These are phyloP conservation scores for Lodderomyces parapsilosis DNA, from an alignment of 1,139 yeast genomes.

Conservation along the genomic window DNA sequence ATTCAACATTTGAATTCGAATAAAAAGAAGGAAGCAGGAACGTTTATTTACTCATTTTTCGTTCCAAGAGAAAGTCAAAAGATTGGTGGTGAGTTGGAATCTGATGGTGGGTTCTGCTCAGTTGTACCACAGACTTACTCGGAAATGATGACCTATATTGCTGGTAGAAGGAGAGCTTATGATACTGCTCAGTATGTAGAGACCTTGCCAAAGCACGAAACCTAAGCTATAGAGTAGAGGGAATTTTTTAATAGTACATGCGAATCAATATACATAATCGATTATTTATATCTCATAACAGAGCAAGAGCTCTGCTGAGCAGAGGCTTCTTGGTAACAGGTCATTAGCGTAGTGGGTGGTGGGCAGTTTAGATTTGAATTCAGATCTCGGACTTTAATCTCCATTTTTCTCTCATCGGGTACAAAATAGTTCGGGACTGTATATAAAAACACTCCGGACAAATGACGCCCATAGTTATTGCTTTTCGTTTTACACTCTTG, in stretches of 20 bases:
- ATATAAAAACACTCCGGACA: constrained; percentile 1
- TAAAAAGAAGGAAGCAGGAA: constrained; percentile 54
- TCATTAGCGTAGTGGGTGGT: too few relatives aligned
- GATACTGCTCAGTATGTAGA: constrained; percentile 75
- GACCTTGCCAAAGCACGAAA: constrained; percentile 26
- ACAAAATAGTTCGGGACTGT: not conserved
- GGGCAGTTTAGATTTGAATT: too few relatives aligned
- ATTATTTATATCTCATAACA: too few relatives aligned
- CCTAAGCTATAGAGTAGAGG: not conserved
- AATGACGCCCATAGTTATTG: constrained; percentile 1
- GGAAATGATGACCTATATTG: constrained; percentile 89
- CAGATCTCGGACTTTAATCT: constrained; percentile 2
- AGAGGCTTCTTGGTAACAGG: too few relatives aligned
- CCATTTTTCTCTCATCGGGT: not conserved
- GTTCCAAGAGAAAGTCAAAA: constrained; percentile 53
- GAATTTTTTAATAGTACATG: not conserved
- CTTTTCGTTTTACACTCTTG: too few relatives aligned
- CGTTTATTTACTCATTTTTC: constrained; percentile 84
- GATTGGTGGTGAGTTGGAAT: constrained; percentile 38
- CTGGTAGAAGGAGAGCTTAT: constrained; percentile 85
- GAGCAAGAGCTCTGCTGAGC: too few relatives aligned
- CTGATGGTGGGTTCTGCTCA: constrained; percentile 50
- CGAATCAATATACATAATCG: too few relatives aligned
- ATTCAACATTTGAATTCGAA: constrained; percentile 67
- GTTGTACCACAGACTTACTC: constrained; percentile 85